Conservation (phyloP, 1,284 basidiomycete genomes). For the Rhodotorula sp. region DNA sequence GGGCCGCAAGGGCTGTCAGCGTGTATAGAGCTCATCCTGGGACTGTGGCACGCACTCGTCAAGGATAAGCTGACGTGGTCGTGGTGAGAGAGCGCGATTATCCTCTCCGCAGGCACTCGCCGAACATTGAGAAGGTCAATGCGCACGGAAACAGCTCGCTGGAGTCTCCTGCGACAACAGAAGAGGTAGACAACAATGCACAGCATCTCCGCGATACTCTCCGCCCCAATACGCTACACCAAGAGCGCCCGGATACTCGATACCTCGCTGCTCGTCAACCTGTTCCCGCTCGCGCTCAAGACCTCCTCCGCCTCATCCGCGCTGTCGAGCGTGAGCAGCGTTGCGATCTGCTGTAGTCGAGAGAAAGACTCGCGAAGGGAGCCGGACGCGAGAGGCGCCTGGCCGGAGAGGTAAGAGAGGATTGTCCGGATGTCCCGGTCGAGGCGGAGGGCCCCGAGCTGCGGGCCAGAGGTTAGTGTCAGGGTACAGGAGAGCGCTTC, state of each 20-base stretch:
- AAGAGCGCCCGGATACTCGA: conserved; percentile 30
- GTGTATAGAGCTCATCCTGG: background rate
- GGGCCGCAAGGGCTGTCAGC: background rate
- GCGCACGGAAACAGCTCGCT: background rate
- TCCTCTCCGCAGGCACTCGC: too few species aligned
- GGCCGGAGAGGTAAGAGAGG: conserved; percentile 74
- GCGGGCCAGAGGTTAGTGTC: conserved; percentile 2
- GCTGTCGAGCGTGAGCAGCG: conserved; percentile 78
- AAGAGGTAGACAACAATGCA: conserved; percentile 1
- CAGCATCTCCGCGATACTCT: background rate
- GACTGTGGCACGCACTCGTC: background rate
- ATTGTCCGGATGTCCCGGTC: conserved; percentile 88
- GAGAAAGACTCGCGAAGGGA: conserved; percentile 81
- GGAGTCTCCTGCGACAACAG: background rate
- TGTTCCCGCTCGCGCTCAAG: conserved; percentile 29
- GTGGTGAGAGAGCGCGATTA: background rate
- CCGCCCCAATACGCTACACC: background rate
- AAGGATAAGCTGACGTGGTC: background rate
- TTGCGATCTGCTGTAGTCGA: conserved; percentile 88
- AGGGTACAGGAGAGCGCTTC: background rate
- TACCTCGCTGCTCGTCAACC: conserved; percentile 37
- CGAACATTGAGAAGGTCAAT: background rate
- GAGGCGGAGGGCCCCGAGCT: conserved; percentile 96
- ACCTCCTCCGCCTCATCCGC: conserved; percentile 40
- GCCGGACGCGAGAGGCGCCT: conserved; percentile 75